Evolutionary conservation across 108 stramenopile species (phyloP), one percentile per base, ranked within the genome.

Genomic region (Cyclotella cryptica): DNA sequence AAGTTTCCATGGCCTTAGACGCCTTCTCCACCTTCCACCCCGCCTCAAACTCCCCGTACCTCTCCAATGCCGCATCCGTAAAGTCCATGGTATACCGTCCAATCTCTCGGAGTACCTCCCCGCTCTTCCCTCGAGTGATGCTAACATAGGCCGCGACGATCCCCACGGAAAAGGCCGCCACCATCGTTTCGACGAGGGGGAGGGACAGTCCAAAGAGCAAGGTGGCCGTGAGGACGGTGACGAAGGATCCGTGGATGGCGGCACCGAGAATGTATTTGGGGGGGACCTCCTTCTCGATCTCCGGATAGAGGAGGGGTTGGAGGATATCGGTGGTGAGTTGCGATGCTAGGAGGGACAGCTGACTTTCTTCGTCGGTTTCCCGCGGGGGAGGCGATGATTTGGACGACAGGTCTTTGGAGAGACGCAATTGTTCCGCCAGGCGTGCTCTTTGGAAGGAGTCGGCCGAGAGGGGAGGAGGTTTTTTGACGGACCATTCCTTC

Each of bases 191-290:
- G 3, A 71, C 22, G 1, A 67, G 13, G 21, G 78, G 26, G 22
- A 66, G 30, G 35, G 40, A 41, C 21, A 53, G 69, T 11, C 75
- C 75, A 39, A 61, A 67, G 39, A 83, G 18, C 0, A 79, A 12
- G 45, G 78, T 59, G 26, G 80, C 68, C 17, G 81, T 66, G 59
- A 90, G 66, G 18, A 87, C 47, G n/a, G 79, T 65, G 41, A 90
- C 40, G 47, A 75, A 59, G 45, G 88, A 81, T 41, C 82, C 89
- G 19, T 78, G 39, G n/a, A 89, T 39, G 27, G 79, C 84, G 15
- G 92, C 88, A 15, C 92, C 92, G 51, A 85, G 80, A 75, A 93
- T 90, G 19, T 72, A 63, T 44, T 81, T 75, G 12, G 60, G 63
- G 22, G 89, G 81, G 21, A 90, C 88, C 46, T 84, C 84, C 41